phyloP scores from a whole-genome alignment of 495 filamentous ascomycete species.

The Aspergillus haitiensis region DNA sequence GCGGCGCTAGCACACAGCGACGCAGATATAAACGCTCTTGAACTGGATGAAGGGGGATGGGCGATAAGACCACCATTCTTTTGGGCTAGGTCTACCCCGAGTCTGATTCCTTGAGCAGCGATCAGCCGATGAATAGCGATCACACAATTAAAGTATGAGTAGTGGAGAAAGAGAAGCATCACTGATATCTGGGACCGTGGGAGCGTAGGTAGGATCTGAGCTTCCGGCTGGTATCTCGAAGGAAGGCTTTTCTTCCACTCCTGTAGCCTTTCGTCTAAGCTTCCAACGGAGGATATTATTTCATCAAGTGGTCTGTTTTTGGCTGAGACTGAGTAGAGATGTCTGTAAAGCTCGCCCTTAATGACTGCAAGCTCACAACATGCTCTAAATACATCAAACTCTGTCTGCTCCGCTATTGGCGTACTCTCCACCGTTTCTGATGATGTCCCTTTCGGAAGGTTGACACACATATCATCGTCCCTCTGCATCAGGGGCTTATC shows the following conservation, averaged over 20 bases:
- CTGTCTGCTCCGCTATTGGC: constrained; percentile 8
- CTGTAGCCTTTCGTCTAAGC: constrained; percentile 23
- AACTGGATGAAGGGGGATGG: constrained; percentile 2
- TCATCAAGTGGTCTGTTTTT: constrained; percentile 18
- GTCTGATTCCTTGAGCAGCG: constrained; percentile 9
- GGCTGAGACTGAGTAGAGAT: constrained; percentile 20
- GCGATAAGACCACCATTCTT: constrained; percentile 2
- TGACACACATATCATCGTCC: constrained; percentile 21
- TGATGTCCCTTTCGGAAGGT: constrained; percentile 10
- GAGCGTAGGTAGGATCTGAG: background rate
- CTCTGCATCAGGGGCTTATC: constrained; percentile 17
- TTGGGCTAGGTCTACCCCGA: constrained; percentile 7
- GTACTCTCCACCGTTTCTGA: background rate
- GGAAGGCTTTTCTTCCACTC: constrained; percentile 22
- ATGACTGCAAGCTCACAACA: constrained; percentile 22
- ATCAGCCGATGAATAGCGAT: constrained; percentile 25
- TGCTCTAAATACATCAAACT: constrained; percentile 21
- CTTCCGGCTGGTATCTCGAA: constrained; percentile 19
- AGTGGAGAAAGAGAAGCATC: constrained; percentile 19
- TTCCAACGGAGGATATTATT: constrained; percentile 15
- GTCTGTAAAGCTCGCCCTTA: constrained; percentile 21
- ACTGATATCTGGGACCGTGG: constrained; percentile 7
- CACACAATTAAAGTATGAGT: constrained; percentile 26
- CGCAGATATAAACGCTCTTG: constrained; percentile 21
- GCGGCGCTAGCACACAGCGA: constrained; percentile 23